phyloP scores from a whole-genome alignment of 805 yeast species.

The Cyberlindnera samutprakarnensis region DNA sequence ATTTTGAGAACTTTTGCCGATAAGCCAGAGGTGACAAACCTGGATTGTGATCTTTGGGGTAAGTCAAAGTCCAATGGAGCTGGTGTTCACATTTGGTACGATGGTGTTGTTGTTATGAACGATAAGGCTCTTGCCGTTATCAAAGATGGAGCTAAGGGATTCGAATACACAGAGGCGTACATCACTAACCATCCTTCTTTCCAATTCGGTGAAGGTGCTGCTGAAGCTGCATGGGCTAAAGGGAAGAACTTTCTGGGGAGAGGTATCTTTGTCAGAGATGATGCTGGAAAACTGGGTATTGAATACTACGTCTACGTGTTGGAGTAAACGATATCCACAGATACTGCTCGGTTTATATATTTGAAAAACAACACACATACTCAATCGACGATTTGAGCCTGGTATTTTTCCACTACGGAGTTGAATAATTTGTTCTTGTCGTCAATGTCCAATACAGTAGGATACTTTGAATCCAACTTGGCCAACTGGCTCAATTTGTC shows the following conservation, averaged over 20 bases:
- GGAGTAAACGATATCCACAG: constrained; percentile 5
- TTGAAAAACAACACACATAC: too few species aligned
- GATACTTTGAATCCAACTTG: constrained; percentile 46
- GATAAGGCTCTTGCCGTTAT: constrained; percentile 31
- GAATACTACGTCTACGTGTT: constrained; percentile 41
- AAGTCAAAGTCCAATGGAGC: constrained; percentile 34
- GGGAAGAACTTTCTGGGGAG: constrained; percentile 45
- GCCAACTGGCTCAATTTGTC: constrained; percentile 40
- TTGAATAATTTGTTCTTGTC: constrained; percentile 63
- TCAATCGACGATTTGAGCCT: constrained; percentile 13
- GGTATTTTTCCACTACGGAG: constrained; percentile 56
- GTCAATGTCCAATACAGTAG: constrained; percentile 46
- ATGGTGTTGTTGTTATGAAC: constrained; percentile 39
- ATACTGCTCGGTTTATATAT: not conserved
- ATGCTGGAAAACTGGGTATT: constrained; percentile 37
- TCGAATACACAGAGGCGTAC: constrained; percentile 39
- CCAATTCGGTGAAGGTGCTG: constrained; percentile 30
- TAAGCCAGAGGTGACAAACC: constrained; percentile 24
- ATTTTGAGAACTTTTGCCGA: constrained; percentile 31
- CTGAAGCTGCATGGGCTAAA: constrained; percentile 42
- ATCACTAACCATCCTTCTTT: constrained; percentile 41
- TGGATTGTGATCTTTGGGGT: constrained; percentile 45
- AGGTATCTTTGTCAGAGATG: constrained; percentile 50
- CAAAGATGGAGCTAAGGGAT: constrained; percentile 23
- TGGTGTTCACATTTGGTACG: constrained; percentile 36